Evolutionary conservation across 305 asterid species (phyloP).

Genomic region (Fraxinus ornus): DNA sequence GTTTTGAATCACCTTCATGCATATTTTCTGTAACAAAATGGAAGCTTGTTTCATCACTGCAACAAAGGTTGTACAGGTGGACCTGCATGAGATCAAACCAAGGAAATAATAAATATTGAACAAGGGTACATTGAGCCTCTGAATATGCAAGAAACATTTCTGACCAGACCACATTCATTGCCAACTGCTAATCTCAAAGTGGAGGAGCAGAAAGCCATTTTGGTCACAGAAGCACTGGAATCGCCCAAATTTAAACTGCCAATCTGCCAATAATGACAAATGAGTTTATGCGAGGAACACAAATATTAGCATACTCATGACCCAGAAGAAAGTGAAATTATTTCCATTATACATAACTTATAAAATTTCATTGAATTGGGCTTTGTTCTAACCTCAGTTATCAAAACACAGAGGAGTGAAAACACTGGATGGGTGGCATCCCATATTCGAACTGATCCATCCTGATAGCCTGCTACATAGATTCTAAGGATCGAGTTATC

Average conservation of each 20-base stretch:
- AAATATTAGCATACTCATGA: background rate
- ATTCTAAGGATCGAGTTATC: conserved; percentile 51
- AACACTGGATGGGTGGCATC: conserved; percentile 84
- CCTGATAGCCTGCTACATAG: conserved; percentile 76
- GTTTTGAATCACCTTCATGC: conserved; percentile 62
- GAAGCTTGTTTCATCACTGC: conserved; percentile 45
- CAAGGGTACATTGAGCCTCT: conserved; percentile 17
- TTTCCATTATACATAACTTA: background rate
- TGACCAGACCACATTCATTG: conserved; percentile 84
- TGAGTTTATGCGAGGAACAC: conserved; percentile 17
- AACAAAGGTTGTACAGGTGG: conserved; percentile 53
- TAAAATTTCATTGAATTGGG: conserved; percentile 11
- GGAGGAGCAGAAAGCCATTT: conserved; percentile 60
- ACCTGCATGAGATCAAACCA: conserved; percentile 49
- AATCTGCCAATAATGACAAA: conserved; percentile 51
- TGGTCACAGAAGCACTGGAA: conserved; percentile 57
- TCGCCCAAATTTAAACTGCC: conserved; percentile 40
- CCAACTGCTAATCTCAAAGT: conserved; percentile 80
- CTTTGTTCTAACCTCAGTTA: conserved; percentile 53
- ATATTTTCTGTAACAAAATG: conserved; percentile 60
- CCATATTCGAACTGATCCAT: conserved; percentile 91
- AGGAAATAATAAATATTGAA: conserved; percentile 28
- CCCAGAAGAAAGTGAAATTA: background rate
- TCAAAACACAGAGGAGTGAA: conserved; percentile 52
- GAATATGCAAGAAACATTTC: conserved; percentile 38